Evolutionary conservation across 140 eudicot genomes (phyloP), one percentile per base, ranked within the genome.

Genomic region (Oenanthe javanica): DNA sequence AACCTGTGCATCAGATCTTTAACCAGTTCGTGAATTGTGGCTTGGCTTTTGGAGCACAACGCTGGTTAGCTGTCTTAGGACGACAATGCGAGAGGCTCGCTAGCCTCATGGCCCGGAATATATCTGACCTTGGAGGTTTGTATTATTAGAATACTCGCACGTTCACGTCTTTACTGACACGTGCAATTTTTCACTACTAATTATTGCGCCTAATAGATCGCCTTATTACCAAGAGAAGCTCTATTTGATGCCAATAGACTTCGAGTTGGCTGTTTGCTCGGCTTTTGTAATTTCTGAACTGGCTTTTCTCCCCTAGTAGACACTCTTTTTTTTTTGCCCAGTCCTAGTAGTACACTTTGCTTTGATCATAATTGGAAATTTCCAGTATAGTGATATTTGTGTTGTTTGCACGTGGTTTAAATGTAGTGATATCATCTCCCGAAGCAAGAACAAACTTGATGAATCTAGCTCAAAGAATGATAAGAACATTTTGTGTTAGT

Each of bases 41-140:
- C 9, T 55, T 73, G 81, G 99, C 97, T 2, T 95, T 95, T 89
- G 99, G 98, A 57, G 99, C 99, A 21, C 89, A 54, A 43, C 85
- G 98, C 0, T 95, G 99, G 99, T 81, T 95, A 82, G 96, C 93
- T 23, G 92, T 91, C 49, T 79, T 95, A 83, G 89, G 87, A 69
- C 84, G 99, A 64, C 99, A 95, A 81, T 95, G 99, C 63, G 98
- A 95, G 86, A 89, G 99, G 87, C 85, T 95, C 18, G 99, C 99
- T 10, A 92, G 98, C 83, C 98, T 92, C 74, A 90, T 95, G 98
- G 99, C 99, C 36, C 75, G 98, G 75, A 92, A 93, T 63, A 89
- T 92, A 78, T 86, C 99, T 12, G 99, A 95, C 47, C 92, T 91
- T 80, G 99, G 99, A 91, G 99, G 99, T 91, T 66, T 54, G 67